Evolutionary conservation across 257 asterid genomes (phyloP).

Genomic region (Nicotiana noctiflora): DNA sequence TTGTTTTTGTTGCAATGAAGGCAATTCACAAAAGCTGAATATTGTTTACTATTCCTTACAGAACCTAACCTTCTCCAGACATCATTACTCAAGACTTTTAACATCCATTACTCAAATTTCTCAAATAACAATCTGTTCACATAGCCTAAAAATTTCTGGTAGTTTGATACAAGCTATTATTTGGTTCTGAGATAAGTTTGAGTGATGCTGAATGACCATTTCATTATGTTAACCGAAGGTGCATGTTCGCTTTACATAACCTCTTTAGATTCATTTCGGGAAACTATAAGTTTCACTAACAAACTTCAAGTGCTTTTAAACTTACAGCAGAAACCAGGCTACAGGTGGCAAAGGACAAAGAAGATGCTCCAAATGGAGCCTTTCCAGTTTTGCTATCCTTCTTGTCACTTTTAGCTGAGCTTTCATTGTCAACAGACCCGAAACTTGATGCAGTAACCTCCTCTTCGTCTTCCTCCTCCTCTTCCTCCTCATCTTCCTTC

Average conservation of each 20-base stretch:
- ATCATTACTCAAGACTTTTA: neutral
- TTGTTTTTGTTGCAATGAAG: too few relatives aligned
- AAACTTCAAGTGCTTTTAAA: neutral
- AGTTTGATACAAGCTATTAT: neutral
- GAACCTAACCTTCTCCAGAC: neutral
- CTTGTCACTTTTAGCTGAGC: constrained; percentile 25
- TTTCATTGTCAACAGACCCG: constrained; percentile 53
- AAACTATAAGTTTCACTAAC: neutral
- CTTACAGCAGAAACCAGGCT: constrained; percentile 52
- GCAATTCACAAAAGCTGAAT: neutral
- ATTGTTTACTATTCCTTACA: neutral
- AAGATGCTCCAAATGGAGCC: constrained; percentile 79
- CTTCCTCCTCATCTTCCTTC: constrained; percentile 48
- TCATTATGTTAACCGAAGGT: neutral
- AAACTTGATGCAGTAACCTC: constrained; percentile 69
- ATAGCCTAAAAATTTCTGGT: neutral
- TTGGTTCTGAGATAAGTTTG: neutral
- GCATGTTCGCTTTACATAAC: neutral
- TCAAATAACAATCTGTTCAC: neutral
- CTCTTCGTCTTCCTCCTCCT: constrained; percentile 32
- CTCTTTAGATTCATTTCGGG: neutral
- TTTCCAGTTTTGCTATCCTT: constrained; percentile 44
- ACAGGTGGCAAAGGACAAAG: constrained; percentile 51
- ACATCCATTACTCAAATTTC: neutral
- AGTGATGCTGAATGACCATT: neutral